Evolutionary conservation across 2,329 filamentous ascomycete genomes (phyloP).

Genomic region (Penicillium italicum): DNA sequence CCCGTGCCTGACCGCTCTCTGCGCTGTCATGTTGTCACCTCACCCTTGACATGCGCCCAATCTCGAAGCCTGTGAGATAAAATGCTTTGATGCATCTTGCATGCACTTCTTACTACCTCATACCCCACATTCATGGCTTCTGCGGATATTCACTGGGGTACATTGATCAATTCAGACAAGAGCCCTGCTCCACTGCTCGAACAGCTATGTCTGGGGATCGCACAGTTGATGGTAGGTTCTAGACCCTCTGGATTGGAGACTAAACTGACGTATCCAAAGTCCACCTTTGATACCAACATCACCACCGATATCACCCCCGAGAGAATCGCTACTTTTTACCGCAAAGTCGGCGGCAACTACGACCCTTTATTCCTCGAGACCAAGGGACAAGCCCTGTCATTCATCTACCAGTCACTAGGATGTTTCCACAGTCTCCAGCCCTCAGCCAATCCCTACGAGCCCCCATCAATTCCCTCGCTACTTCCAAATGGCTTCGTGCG

Average conservation of each 20-base stretch:
- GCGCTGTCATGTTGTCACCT: not conserved
- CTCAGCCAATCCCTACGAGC: conserved; percentile 62
- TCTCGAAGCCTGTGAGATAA: conserved; percentile 11
- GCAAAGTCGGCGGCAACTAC: conserved; percentile 69
- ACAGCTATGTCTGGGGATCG: conserved; percentile 65
- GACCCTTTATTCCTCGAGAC: conserved; percentile 76
- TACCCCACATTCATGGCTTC: conserved; percentile 29
- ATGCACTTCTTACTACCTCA: not conserved
- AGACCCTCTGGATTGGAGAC: not conserved
- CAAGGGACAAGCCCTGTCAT: conserved; percentile 71
- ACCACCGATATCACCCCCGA: conserved; percentile 52
- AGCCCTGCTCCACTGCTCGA: conserved; percentile 64
- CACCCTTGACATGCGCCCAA: conserved; percentile 1
- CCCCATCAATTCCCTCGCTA: conserved; percentile 76
- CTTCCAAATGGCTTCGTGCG: conserved; percentile 81
- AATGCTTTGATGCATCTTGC: conserved; percentile 7
- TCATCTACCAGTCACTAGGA: conserved; percentile 87
- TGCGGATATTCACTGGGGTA: conserved; percentile 52
- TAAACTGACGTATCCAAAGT: conserved; percentile 17
- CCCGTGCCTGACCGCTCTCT: conserved; percentile 26
- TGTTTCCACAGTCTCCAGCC: conserved; percentile 86
- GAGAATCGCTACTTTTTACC: conserved; percentile 75
- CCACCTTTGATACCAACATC: conserved; percentile 33
- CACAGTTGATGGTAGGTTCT: conserved; percentile 63
- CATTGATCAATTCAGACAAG: conserved; percentile 64